Percentiles rank a stretch among this genome's conserved stretches.
phyloP scores from a whole-genome alignment of 176 grass and related monocot species.

The Tillandsia fasciculata region DNA sequence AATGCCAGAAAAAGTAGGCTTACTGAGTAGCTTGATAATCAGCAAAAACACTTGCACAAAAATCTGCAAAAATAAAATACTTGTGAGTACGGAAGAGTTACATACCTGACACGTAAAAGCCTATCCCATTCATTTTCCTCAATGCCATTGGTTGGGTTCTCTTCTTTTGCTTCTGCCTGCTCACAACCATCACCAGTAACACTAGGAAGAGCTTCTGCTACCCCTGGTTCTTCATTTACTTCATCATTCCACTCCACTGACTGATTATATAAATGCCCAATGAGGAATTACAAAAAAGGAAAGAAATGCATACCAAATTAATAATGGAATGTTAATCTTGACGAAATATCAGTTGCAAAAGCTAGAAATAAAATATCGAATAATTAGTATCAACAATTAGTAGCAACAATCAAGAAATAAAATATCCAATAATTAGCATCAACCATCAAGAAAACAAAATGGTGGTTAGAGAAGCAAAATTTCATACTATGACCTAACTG shows the following conservation, averaged over 20 bases:
- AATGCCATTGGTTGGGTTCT: conserved; percentile 27
- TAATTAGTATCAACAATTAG: neutral
- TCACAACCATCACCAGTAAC: conserved; percentile 40
- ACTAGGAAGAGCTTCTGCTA: conserved; percentile 33
- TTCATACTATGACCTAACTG: neutral
- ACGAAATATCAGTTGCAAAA: neutral
- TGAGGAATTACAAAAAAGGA: neutral
- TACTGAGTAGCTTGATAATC: too few relatives aligned
- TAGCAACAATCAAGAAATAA: neutral
- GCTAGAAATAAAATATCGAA: neutral
- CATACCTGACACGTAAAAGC: conserved; percentile 89
- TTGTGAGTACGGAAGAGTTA: conserved; percentile 2
- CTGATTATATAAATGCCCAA: conserved; percentile 27
- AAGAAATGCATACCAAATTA: neutral
- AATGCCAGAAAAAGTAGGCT: too few relatives aligned
- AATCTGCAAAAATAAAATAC: neutral
- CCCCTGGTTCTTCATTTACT: conserved; percentile 56
- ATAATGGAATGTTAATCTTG: neutral
- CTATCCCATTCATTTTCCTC: conserved; percentile 99
- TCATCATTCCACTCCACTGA: conserved; percentile 97
- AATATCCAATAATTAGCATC: neutral
- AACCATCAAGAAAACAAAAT: neutral
- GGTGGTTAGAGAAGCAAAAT: neutral
- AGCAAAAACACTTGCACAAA: neutral
- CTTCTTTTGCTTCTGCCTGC: conserved; percentile 55